Evolutionary conservation across 306 rosid species (phyloP).

Genomic region (Malus sieversii): DNA sequence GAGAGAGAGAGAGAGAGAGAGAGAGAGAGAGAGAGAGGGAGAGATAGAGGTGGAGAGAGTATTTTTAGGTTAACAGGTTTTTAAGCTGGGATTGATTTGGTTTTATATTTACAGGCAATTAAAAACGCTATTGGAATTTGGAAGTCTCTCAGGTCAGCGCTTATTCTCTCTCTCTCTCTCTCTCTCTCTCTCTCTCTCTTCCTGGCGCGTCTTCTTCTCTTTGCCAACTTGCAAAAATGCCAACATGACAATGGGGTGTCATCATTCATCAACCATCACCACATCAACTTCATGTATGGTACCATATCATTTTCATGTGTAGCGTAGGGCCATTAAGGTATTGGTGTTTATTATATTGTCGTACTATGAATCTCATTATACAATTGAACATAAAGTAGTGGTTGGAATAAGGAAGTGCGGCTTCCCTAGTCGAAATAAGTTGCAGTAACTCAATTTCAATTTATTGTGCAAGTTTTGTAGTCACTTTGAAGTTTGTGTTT

Average conservation of each 20-base stretch:
- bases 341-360: no score
- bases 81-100: background rate
- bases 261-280: background rate
- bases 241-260: background rate
- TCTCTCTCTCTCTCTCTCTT: background rate
- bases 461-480: no score
- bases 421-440: no score
- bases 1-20: background rate
- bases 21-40: no score
- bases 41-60: background rate
- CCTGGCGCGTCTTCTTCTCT: background rate
- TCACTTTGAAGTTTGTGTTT: no score
- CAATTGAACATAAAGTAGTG: no score
- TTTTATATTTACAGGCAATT: background rate
- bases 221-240: background rate
- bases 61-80: background rate
- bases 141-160: background rate
- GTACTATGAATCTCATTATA: no score
- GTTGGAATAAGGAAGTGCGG: rapidly evolving
- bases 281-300: background rate
- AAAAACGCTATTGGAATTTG: background rate
- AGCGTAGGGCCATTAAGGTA: background rate
- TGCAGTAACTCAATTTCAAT: no score
- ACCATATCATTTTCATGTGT: background rate
- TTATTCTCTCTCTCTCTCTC: background rate